These are phyloP conservation scores for Teunomyces tritomae DNA, from an alignment of 805 yeast species.

Conservation along the genomic window DNA sequence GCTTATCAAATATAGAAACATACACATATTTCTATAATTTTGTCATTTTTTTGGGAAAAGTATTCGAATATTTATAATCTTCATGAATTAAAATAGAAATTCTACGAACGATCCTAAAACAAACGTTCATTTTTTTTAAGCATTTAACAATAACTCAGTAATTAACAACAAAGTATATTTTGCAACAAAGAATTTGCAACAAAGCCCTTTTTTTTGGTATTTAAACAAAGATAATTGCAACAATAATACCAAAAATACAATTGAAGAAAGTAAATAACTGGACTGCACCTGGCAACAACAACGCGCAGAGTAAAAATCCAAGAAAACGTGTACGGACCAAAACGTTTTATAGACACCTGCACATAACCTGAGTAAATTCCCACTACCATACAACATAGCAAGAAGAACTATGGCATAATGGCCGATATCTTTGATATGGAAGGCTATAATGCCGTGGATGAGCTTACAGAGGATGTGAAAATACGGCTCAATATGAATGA, in stretches of 20 bases:
- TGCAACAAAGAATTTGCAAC: too few species aligned
- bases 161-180: background rate
- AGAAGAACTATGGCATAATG: constrained; percentile 16
- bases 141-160: background rate
- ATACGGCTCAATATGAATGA: constrained; percentile 2
- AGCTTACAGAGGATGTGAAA: constrained; percentile 5
- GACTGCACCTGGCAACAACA: background rate
- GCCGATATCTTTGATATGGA: constrained; percentile 37
- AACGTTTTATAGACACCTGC: background rate
- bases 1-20: background rate
- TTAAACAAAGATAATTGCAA: too few species aligned
- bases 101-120: too few species aligned
- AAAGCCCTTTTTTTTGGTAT: too few species aligned
- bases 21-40: background rate
- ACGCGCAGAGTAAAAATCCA: background rate
- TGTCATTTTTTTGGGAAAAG: background rate
- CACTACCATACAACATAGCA: background rate
- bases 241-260: background rate
- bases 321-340: background rate
- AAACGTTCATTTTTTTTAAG: background rate
- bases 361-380: background rate
- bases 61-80: too few species aligned
- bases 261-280: background rate
- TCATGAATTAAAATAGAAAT: too few species aligned
- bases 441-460: constrained; percentile 22